Evolutionary conservation across 352 stramenopile species (phyloP).

Genomic region (Phytophthora citricola): DNA sequence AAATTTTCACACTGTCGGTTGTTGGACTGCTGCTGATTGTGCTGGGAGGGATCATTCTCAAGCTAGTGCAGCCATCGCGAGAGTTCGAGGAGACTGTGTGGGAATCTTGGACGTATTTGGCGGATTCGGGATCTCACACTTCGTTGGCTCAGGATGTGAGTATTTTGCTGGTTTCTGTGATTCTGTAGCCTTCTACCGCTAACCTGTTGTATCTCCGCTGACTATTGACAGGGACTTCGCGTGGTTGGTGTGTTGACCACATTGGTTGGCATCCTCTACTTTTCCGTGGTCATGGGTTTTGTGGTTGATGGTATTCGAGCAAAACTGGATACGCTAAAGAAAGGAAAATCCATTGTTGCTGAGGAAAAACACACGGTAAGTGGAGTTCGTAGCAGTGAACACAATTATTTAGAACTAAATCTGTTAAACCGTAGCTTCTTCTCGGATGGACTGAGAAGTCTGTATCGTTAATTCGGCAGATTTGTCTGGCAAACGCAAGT

Average conservation of each 20-base stretch:
- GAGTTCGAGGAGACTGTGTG: slow-evolving; percentile 56
- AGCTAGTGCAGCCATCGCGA: slow-evolving; percentile 35
- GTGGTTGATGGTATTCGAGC: slow-evolving; percentile 89
- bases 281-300: slow-evolving; percentile 92
- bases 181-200: too few species aligned
- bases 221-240: slow-evolving; percentile 19
- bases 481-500: slow-evolving; percentile 86
- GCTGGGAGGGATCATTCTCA: slow-evolving; percentile 56
- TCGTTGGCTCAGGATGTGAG: slow-evolving; percentile 37
- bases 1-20: slow-evolving; percentile 52
- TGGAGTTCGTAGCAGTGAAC: not conserved
- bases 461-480: slow-evolving; percentile 83
- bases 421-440: slow-evolving; percentile 57
- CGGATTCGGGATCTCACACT: slow-evolving; percentile 59
- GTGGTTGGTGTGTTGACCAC: slow-evolving; percentile 65
- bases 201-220: too few species aligned
- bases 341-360: slow-evolving; percentile 83
- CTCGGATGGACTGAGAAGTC: slow-evolving; percentile 89
- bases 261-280: slow-evolving; percentile 83
- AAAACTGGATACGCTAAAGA: slow-evolving; percentile 89
- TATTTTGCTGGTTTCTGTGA: not conserved
- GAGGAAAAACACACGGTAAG: slow-evolving; percentile 82
- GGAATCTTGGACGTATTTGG: slow-evolving; percentile 73
- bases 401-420: not conserved
- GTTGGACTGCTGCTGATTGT: slow-evolving; percentile 54